Conservation (phyloP, 2,329 filamentous ascomycete species). For the Alternaria brassicae region DNA sequence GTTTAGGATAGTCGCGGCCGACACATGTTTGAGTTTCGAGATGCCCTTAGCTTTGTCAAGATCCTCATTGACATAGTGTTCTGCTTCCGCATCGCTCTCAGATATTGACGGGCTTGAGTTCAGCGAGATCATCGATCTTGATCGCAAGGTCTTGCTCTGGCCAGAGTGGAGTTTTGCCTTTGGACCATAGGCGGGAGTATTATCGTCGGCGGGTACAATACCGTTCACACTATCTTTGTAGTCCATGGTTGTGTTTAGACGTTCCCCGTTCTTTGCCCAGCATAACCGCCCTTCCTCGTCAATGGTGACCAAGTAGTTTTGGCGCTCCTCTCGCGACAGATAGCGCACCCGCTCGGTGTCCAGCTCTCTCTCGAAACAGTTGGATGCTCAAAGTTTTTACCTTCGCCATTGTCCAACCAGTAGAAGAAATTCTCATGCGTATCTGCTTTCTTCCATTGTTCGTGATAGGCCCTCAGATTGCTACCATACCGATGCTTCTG, state of each 20-base stretch:
- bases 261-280: conserved; percentile 82
- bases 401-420: conserved; percentile 86
- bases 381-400: conserved; percentile 71
- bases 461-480: conserved; percentile 81
- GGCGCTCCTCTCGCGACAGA: conserved; percentile 79
- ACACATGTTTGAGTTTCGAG: conserved; percentile 70
- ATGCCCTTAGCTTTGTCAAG: conserved; percentile 67
- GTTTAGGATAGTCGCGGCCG: conserved; percentile 76
- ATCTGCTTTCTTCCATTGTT: conserved; percentile 78
- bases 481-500: conserved; percentile 86
- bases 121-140: conserved; percentile 33
- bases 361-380: conserved; percentile 75
- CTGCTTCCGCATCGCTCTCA: conserved; percentile 66
- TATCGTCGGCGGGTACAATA: conserved; percentile 55
- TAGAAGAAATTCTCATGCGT: conserved; percentile 92
- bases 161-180: conserved; percentile 33
- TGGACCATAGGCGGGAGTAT: conserved; percentile 52
- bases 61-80: conserved; percentile 70
- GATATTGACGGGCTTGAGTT: conserved; percentile 50
- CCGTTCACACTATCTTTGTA: conserved; percentile 82
- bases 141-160: conserved; percentile 31
- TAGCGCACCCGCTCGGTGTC: conserved; percentile 85
- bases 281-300: conserved; percentile 77
- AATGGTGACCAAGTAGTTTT: conserved; percentile 80
- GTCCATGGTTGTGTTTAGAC: conserved; percentile 76